phyloP scores from a whole-genome alignment of 2,329 filamentous ascomycete species.

The Fusarium nisikadoi region DNA sequence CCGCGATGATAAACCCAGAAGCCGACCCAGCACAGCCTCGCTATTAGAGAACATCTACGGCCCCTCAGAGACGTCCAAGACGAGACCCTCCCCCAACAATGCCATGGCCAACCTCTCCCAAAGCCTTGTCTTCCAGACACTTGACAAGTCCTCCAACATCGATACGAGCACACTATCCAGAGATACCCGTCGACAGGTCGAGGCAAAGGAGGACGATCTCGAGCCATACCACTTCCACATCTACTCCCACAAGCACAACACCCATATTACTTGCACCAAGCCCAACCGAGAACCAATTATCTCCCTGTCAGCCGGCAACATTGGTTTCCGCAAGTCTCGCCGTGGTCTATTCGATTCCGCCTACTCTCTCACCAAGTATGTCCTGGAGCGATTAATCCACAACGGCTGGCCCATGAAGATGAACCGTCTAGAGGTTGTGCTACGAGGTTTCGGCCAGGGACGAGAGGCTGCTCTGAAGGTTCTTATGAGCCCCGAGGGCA shows the following conservation, averaged over 20 bases:
- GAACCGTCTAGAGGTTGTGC: constrained; percentile 78
- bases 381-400: constrained; percentile 86
- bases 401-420: constrained; percentile 82
- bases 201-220: constrained; percentile 51
- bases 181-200: constrained; percentile 25
- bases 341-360: constrained; percentile 89
- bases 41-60: constrained; percentile 52
- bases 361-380: constrained; percentile 87
- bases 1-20: constrained; percentile 43
- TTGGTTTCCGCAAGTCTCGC: constrained; percentile 88
- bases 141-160: constrained; percentile 48
- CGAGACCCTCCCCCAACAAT: constrained; percentile 39
- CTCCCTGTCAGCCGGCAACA: constrained; percentile 83
- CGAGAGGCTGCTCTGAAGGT: constrained; percentile 92
- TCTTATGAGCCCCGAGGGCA: constrained; percentile 86
- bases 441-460: constrained; percentile 87
- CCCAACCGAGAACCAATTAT: constrained; percentile 84
- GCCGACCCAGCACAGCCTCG: constrained; percentile 44
- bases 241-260: constrained; percentile 91
- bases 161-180: constrained; percentile 49
- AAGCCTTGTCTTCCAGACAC: constrained; percentile 54
- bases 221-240: constrained; percentile 89
- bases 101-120: constrained; percentile 50
- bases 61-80: constrained; percentile 30
- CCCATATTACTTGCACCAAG: constrained; percentile 88